Percentiles rank a stretch among this genome's conserved stretches.
phyloP scores from a whole-genome alignment of 2,329 filamentous ascomycete species.

The Ilyonectria sp. region DNA sequence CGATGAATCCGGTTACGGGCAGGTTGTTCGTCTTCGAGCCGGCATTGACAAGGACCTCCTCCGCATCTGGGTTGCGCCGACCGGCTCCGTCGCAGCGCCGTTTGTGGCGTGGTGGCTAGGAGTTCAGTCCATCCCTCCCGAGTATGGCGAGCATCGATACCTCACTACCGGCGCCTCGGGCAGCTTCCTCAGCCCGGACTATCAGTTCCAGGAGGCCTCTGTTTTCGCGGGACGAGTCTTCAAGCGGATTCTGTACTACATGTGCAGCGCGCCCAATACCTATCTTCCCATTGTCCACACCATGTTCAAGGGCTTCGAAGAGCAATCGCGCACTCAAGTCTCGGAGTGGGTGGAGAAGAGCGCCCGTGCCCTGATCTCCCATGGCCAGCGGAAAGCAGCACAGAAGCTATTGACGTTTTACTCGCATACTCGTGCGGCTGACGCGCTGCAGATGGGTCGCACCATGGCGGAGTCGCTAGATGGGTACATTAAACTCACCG shows the following conservation, averaged over 20 bases:
- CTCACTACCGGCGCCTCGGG: slow-evolving; percentile 42
- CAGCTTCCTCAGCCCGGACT: slow-evolving; percentile 45
- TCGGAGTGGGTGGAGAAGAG: slow-evolving; percentile 42
- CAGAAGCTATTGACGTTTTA: slow-evolving; percentile 41
- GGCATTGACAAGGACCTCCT: slow-evolving; percentile 39
- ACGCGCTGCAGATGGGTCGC: slow-evolving; percentile 39
- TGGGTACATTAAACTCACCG: slow-evolving; percentile 41
- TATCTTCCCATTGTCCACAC: slow-evolving; percentile 39
- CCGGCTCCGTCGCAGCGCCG: slow-evolving; percentile 36
- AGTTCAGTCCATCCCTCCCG: slow-evolving; percentile 37
- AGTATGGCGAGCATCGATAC: slow-evolving; percentile 42
- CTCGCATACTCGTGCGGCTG: slow-evolving; percentile 38
- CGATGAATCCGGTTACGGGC: slow-evolving; percentile 42
- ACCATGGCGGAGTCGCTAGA: slow-evolving; percentile 40
- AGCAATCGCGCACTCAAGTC: slow-evolving; percentile 34
- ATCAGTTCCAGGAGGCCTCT: slow-evolving; percentile 42
- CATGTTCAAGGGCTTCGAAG: slow-evolving; percentile 34
- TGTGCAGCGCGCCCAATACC: slow-evolving; percentile 40
- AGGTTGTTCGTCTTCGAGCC: slow-evolving; percentile 37
- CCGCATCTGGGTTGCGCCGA: slow-evolving; percentile 42
- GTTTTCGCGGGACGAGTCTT: slow-evolving; percentile 42
- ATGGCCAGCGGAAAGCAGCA: slow-evolving; percentile 36
- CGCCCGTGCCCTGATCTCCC: slow-evolving; percentile 32
- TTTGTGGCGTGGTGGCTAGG: slow-evolving; percentile 46
- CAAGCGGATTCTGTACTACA: slow-evolving; percentile 42